Base-by-base conservation (phyloP, 2,329 filamentous ascomycete genomes). In the Aspergillus felis region DNA sequence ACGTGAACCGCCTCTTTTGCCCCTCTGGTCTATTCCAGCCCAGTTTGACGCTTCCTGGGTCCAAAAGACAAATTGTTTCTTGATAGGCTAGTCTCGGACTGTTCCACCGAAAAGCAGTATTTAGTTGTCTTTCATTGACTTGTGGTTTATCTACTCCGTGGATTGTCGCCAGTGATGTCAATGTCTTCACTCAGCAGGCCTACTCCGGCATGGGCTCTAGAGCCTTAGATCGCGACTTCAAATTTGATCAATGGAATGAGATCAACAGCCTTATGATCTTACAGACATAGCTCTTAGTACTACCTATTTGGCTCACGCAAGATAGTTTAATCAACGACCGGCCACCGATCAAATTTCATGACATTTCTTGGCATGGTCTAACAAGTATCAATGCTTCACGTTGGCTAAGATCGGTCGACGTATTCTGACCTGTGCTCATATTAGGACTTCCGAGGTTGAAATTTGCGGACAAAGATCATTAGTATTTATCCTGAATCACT, bases 1-100 rank as follows among this genome's bases (percentile, higher is more conserved):
- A 72, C 69, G 70, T 72, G 70, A 54, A 25, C 8, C 1, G 0
- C 10, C 4, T 22, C 51, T 29, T 22, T 28, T 51, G 54, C 44
- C 12, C 12, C 38, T 46, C 22, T 4, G 44, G 32, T 25, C 49
- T 38, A 48, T 44, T 51, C 50, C 51, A 54, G 50, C 50, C 54
- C 44, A 20, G 20, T 32, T 12, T 22, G 29, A 51, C 7, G 8
- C 4, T 24, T 50, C 17, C 28, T 54, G 44, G 44, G 44, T 27
- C 44, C 44, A 22, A 4, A 27, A 47, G 44, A 47, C 5, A 6
- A 47, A 47, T 54, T 24, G 25, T 14, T 28, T 24, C 51, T 12
- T 54, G 51, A 54, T 54, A 47, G 51, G 51, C 25, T 27, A 42
- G 28, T 47, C 12, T 28, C 9, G 17, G 22, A 27, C 38, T 52